Percentiles rank a stretch among this genome's conserved stretches.
Evolutionary conservation across 345 rosid species (phyloP).

Genomic region (Pseudoturritis turrita): DNA sequence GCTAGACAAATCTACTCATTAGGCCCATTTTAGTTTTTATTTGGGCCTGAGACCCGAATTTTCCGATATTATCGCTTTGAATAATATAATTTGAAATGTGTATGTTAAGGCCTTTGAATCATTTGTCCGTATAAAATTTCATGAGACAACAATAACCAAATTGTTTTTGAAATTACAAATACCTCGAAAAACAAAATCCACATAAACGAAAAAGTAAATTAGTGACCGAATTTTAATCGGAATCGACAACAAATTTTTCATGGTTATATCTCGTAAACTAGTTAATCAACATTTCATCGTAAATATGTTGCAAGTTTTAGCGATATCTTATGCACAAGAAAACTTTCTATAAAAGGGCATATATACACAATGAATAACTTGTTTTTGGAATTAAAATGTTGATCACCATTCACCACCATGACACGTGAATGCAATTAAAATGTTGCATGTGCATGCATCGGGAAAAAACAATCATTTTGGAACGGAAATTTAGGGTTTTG

Average conservation of each 20-base stretch:
- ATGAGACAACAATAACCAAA: neutral
- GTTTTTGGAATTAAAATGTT: neutral
- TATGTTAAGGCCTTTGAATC: neutral
- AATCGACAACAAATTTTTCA: neutral
- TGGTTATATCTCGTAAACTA: neutral
- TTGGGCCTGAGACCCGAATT: neutral
- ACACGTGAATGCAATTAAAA: conserved; percentile 27
- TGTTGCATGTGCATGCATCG: conserved; percentile 32
- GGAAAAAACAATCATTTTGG: conserved; percentile 27
- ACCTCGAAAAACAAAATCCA: neutral
- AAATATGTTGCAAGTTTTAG: neutral
- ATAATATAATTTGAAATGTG: neutral
- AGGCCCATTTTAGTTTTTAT: neutral
- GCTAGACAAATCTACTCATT: neutral
- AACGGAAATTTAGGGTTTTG: conserved; percentile 36
- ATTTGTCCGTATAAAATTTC: neutral
- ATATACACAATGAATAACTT: neutral
- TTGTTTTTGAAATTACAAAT: neutral
- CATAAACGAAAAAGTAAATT: neutral
- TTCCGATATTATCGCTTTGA: neutral
- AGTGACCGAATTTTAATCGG: neutral
- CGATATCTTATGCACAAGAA: neutral
- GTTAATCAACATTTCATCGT: neutral
- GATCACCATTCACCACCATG: conserved; percentile 3
- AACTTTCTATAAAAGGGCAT: neutral